Evolutionary conservation across 805 yeast species (phyloP).

Genomic region (Danielia reshetovae): DNA sequence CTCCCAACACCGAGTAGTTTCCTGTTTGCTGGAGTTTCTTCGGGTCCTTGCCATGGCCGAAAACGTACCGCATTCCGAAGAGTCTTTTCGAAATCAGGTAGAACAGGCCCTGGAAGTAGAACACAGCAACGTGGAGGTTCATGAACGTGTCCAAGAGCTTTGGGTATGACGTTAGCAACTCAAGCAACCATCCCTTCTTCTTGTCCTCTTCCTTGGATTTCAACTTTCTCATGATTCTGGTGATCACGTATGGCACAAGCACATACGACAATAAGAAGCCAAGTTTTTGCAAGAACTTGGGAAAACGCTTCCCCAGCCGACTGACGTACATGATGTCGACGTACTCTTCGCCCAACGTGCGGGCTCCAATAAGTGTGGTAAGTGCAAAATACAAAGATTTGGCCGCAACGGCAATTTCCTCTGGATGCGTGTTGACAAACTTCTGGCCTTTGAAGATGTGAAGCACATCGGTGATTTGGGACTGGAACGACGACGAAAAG

Average conservation of each 20-base stretch:
- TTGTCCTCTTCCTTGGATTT: slow-evolving; percentile 18
- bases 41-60: slow-evolving; percentile 56
- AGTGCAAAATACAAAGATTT: slow-evolving; percentile 62
- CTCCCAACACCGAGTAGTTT: slow-evolving; percentile 75
- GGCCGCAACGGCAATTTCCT: slow-evolving; percentile 55
- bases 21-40: slow-evolving; percentile 41
- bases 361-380: slow-evolving; percentile 71
- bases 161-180: slow-evolving; percentile 36
- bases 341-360: slow-evolving; percentile 93
- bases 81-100: slow-evolving; percentile 74
- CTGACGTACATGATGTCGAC: slow-evolving; percentile 72
- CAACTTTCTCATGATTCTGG: slow-evolving; percentile 24
- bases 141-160: slow-evolving; percentile 49
- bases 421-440: slow-evolving; percentile 58
- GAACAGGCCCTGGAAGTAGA: slow-evolving; percentile 79
- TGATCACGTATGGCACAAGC: slow-evolving; percentile 54
- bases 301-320: slow-evolving; percentile 48
- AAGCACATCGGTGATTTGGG: slow-evolving; percentile 53
- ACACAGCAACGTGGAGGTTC: slow-evolving; percentile 73
- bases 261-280: slow-evolving; percentile 61
- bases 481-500: slow-evolving; percentile 52
- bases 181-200: slow-evolving; percentile 15
- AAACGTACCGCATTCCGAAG: slow-evolving; percentile 75
- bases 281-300: slow-evolving; percentile 42
- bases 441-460: slow-evolving; percentile 58